A percentile compares a stretch with the other conserved stretches of the same genome.
Evolutionary conservation across 164 flowering plant genomes (phyloP).

Genomic region (Umbellularia californica): DNA sequence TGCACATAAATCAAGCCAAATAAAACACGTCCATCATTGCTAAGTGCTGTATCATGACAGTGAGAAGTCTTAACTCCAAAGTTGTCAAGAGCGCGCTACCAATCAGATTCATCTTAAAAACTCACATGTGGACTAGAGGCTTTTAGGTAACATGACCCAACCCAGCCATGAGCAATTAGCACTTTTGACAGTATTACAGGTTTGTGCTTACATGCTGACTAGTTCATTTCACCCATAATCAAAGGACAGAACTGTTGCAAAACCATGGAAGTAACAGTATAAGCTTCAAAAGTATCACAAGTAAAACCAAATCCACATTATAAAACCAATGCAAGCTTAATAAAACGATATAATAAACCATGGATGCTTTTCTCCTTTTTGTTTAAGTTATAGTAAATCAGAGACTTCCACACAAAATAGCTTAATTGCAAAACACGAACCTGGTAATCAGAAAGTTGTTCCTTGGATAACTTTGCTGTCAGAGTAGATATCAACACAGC

Average conservation of each 20-base stretch:
- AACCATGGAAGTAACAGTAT: neutral
- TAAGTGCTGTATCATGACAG: neutral
- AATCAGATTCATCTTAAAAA: neutral
- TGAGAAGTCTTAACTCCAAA: neutral
- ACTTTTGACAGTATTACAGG: too few species aligned
- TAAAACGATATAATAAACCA: neutral
- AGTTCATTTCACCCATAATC: neutral
- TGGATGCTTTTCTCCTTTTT: too few species aligned
- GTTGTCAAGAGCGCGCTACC: neutral
- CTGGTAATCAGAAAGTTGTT: constrained; percentile 70
- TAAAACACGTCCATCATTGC: neutral
- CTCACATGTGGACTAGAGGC: neutral
- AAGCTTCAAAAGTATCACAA: neutral
- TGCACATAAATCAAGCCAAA: neutral
- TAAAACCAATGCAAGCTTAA: neutral
- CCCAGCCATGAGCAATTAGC: too few species aligned
- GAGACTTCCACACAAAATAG: neutral
- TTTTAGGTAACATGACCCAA: too few species aligned
- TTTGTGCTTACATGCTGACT: neutral
- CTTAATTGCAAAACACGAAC: constrained; percentile 20
- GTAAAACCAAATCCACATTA: neutral
- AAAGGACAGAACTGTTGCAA: neutral
- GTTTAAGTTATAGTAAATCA: neutral
- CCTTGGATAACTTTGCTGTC: constrained; percentile 50
- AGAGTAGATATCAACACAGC: constrained; percentile 56